phyloP scores from a whole-genome alignment of 1,139 yeast genomes.

The Saccharomycopsis crataegensis region DNA sequence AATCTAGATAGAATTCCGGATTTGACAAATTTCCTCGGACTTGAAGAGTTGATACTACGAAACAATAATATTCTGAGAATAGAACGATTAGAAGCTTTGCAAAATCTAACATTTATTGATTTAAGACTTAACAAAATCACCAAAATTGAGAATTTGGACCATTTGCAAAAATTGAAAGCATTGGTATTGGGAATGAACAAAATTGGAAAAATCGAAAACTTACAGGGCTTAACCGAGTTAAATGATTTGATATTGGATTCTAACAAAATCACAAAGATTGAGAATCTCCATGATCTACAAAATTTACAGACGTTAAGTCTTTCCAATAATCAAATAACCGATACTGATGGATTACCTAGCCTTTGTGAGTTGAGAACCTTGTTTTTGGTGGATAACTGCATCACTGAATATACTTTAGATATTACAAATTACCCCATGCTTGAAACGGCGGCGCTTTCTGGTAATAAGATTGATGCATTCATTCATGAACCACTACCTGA shows the following conservation, averaged over 20 bases:
- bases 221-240: too few species aligned
- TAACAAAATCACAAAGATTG: neutral
- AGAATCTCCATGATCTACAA: conserved; percentile 28
- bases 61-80: too few species aligned
- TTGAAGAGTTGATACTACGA: too few species aligned
- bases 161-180: neutral
- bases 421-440: too few species aligned
- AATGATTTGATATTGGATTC: neutral
- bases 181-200: neutral
- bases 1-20: too few species aligned
- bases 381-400: neutral
- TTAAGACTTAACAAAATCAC: neutral
- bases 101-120: neutral
- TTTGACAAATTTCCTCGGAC: too few species aligned
- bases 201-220: too few species aligned
- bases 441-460: too few species aligned
- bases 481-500: too few species aligned
- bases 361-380: neutral
- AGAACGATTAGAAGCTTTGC: too few species aligned
- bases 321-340: conserved; percentile 28
- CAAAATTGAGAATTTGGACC: neutral
- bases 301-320: conserved; percentile 39
- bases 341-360: conserved; percentile 23
- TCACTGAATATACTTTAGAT: neutral
- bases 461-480: too few species aligned